Percentiles rank a stretch among this genome's conserved stretches.
phyloP scores from a whole-genome alignment of 106 monocot species.

The Agapanthus africanus region DNA sequence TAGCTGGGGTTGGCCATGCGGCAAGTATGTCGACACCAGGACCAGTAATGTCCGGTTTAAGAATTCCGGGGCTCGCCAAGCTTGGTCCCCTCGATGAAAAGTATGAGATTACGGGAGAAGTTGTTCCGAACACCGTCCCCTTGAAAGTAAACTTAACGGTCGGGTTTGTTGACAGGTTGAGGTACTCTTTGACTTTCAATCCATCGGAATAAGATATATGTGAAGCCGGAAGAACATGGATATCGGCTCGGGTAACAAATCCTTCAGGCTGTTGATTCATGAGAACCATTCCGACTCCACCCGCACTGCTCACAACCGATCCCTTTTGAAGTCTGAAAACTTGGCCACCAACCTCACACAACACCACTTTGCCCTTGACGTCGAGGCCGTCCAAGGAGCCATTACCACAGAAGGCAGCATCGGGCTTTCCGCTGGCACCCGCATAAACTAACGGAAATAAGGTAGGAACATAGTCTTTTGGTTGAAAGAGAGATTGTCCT shows the following conservation, averaged over 20 bases:
- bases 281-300: conserved; percentile 29
- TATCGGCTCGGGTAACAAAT: conserved; percentile 14
- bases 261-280: conserved; percentile 9
- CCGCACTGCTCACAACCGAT: neutral
- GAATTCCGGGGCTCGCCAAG: neutral
- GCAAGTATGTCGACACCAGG: conserved; percentile 38
- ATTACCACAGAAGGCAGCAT: neutral
- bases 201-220: conserved; percentile 16
- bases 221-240: conserved; percentile 21
- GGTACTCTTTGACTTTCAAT: conserved; percentile 6
- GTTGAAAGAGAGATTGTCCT: conserved; percentile 25
- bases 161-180: neutral
- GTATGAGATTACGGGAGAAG: conserved; percentile 17
- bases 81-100: conserved; percentile 49
- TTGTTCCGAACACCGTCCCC: conserved; percentile 21
- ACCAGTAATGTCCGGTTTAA: conserved; percentile 35
- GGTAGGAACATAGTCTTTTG: neutral
- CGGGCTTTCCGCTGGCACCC: neutral
- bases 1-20: conserved; percentile 11
- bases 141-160: conserved; percentile 26
- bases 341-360: neutral
- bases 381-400: too few relatives aligned
- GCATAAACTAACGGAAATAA: conserved; percentile 13
- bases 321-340: conserved; percentile 14
- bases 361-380: conserved; percentile 1